phyloP scores from a whole-genome alignment of 2,329 filamentous ascomycete species.

The Myriosclerotinia curreyana region DNA sequence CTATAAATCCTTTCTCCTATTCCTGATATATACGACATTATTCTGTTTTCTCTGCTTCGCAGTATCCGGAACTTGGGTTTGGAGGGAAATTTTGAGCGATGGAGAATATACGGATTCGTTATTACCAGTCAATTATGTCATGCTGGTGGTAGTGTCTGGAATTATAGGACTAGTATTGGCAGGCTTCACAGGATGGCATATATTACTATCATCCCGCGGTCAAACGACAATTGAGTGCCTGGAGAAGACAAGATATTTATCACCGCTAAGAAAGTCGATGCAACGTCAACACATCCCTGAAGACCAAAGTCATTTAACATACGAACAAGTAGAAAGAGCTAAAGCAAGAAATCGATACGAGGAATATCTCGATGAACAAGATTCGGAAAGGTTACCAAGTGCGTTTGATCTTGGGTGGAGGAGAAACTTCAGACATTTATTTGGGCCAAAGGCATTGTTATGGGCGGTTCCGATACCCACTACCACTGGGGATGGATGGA shows the following conservation, averaged over 20 bases:
- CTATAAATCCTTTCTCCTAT: conserved; percentile 93
- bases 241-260: conserved; percentile 92
- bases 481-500: conserved; percentile 89
- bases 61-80: conserved; percentile 79
- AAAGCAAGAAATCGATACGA: conserved; percentile 68
- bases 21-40: conserved; percentile 81
- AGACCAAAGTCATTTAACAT: conserved; percentile 41
- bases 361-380: conserved; percentile 83
- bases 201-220: conserved; percentile 72
- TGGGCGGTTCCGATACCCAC: conserved; percentile 83
- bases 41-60: conserved; percentile 81
- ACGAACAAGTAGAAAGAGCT: conserved; percentile 56
- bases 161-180: conserved; percentile 88
- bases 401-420: conserved; percentile 89
- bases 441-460: conserved; percentile 68
- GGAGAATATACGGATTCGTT: conserved; percentile 69
- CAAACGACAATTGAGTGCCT: conserved; percentile 95
- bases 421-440: conserved; percentile 75
- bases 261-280: conserved; percentile 69
- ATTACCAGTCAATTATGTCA: conserved; percentile 85
- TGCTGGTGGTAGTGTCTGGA: conserved; percentile 80
- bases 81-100: conserved; percentile 72
- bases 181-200: conserved; percentile 89
- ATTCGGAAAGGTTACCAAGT: conserved; percentile 82
- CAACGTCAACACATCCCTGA: conserved; percentile 58